Conservation (phyloP, 2,329 filamentous ascomycete species). For the Acephala macrosclerotiorum region DNA sequence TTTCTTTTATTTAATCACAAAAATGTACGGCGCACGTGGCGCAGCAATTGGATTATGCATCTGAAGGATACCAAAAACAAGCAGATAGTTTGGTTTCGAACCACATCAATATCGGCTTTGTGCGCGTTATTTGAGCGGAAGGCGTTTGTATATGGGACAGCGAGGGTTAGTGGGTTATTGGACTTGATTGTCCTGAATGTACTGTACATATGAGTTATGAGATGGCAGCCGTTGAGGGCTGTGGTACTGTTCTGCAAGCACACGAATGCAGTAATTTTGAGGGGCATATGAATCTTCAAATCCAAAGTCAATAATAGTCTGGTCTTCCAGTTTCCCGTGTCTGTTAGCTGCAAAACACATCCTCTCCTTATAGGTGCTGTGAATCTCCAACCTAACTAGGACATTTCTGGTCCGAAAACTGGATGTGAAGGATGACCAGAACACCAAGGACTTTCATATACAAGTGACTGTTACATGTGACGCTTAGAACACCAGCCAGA, state of each 20-base stretch:
- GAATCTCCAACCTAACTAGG: too few relatives aligned
- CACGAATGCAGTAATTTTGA: background rate
- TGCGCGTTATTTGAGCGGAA: background rate
- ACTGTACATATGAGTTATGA: constrained; percentile 9
- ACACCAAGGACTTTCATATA: too few relatives aligned
- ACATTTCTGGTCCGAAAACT: too few relatives aligned
- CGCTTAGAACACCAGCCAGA: too few relatives aligned
- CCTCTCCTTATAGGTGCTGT: too few relatives aligned
- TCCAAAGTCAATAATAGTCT: too few relatives aligned
- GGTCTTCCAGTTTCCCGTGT: too few relatives aligned
- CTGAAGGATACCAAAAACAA: constrained; percentile 6
- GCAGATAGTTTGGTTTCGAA: background rate
- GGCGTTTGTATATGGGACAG: background rate
- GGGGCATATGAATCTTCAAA: background rate
- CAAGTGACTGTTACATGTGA: too few relatives aligned
- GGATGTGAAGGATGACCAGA: too few relatives aligned
- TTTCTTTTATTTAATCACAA: background rate
- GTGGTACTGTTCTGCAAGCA: background rate
- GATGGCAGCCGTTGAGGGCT: background rate
- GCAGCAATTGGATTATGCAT: background rate
- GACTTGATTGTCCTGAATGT: background rate
- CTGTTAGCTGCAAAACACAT: too few relatives aligned
- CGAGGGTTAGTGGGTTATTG: background rate
- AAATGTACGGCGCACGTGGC: constrained; percentile 2
- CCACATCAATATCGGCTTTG: constrained; percentile 1